Evolutionary conservation across 108 stramenopile genomes (phyloP).

Genomic region (Discostella pseudostelligera): DNA sequence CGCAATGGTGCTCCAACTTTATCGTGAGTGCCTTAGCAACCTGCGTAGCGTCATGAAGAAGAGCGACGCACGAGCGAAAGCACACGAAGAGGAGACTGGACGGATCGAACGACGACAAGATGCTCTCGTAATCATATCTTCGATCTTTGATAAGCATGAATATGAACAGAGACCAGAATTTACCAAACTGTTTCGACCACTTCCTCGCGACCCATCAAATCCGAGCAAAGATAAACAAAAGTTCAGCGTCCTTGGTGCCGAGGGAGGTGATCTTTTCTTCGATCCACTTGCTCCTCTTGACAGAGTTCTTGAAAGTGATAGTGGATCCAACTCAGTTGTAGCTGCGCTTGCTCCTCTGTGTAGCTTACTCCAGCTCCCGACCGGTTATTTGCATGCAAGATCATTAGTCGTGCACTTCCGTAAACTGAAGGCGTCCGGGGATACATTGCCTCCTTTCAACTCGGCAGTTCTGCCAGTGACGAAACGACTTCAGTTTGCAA

Average conservation of each 20-base stretch:
- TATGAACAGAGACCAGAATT: constrained; percentile 52
- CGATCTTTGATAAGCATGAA: constrained; percentile 59
- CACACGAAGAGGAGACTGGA: constrained; percentile 49
- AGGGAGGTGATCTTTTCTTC: constrained; percentile 38
- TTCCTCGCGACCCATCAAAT: constrained; percentile 45
- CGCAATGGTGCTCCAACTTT: constrained; percentile 52
- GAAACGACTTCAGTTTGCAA: constrained; percentile 48
- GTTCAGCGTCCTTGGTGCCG: constrained; percentile 30
- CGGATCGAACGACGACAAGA: constrained; percentile 70
- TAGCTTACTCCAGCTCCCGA: constrained; percentile 62
- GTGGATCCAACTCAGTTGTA: constrained; percentile 32
- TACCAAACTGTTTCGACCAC: constrained; percentile 61
- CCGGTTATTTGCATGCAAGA: constrained; percentile 74
- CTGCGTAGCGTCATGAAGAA: constrained; percentile 30
- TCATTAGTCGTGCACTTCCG: constrained; percentile 57
- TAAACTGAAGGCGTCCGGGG: constrained; percentile 37
- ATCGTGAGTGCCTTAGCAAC: constrained; percentile 50
- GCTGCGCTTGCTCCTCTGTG: constrained; percentile 74
- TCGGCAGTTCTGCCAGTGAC: constrained; percentile 58
- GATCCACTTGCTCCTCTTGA: constrained; percentile 73
- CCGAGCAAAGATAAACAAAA: constrained; percentile 2
- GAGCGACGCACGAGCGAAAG: constrained; percentile 32
- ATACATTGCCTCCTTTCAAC: constrained; percentile 59
- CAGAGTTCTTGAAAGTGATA: constrained; percentile 28
- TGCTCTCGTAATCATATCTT: constrained; percentile 67